These are phyloP conservation scores for Ceratobasidium sp. DNA, from an alignment of 1,284 basidiomycete species.

Conservation along the genomic window DNA sequence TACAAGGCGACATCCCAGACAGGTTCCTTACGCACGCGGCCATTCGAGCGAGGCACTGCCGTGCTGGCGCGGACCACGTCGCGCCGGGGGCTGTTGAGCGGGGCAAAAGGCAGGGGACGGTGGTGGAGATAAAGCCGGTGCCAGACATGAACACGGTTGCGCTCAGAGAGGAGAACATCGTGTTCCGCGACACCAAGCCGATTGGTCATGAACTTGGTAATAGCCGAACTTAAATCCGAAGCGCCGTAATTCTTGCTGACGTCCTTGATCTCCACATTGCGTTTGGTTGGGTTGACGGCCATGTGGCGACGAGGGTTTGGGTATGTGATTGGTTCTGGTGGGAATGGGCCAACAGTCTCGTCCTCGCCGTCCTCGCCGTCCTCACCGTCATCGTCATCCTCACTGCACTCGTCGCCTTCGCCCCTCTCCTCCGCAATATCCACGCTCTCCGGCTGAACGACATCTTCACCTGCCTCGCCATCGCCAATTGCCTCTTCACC, in stretches of 20 bases:
- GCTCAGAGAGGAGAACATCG: background rate
- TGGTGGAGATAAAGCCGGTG: conserved; percentile 13
- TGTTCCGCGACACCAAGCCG: background rate
- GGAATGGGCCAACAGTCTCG: too few species aligned
- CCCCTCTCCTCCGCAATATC: background rate
- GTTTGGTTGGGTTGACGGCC: background rate
- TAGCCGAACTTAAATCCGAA: background rate
- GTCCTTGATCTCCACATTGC: background rate
- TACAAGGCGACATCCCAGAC: conserved; percentile 14
- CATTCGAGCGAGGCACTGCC: background rate
- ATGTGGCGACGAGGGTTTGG: background rate
- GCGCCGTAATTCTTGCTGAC: background rate
- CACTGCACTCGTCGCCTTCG: background rate
- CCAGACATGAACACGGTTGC: background rate
- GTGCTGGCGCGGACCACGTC: conserved; percentile 24
- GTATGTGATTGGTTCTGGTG: background rate
- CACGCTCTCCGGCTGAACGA: too few species aligned
- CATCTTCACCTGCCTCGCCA: too few species aligned
- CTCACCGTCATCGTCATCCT: background rate
- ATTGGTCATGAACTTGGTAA: background rate
- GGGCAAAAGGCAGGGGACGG: background rate
- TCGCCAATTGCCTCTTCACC: too few species aligned
- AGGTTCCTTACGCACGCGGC: background rate
- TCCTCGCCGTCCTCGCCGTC: too few species aligned
- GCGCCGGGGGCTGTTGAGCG: background rate